Base-by-base conservation (phyloP, 2,329 filamentous ascomycete genomes). In the Penicillium capsulatum region DNA sequence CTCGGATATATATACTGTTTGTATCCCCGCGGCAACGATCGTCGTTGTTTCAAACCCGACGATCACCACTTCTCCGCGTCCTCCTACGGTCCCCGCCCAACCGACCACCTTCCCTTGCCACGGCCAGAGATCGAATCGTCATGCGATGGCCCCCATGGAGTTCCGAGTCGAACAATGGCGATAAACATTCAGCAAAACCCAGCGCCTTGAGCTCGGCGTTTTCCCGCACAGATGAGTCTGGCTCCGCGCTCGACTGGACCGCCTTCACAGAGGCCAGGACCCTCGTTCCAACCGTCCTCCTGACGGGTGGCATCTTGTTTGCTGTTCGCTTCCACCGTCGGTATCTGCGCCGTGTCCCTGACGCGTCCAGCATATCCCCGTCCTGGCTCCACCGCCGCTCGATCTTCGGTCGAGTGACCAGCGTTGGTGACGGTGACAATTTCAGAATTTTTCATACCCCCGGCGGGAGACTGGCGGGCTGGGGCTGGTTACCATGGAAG, bases 371-470 rank as follows among this genome's bases (percentile, higher is more conserved):
- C 60, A 84, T 98, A 52, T 80, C 80, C 33, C 84, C 87, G 2
- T 71, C 73, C 8, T 84, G 83, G 59, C 91, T 91, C 60, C 80
- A 86, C 31, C 81, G 73, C 45, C 77, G 86, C 53, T 90, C 80
- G 52, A 60, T 98, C 29, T 84, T 91, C 54, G 92, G 92, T 10
- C 78, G 77, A 46, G 92, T 97, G 29, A 96, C 91, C 9, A 89
- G 86, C 53, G 92, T 98, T 16, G 92, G 94, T 29, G 92, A 98
- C 73, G 94, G 89, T 3, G 92, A 98, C 66, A 91, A 91, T 61
- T 96, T 98, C 64, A 84, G 92, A 53, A 65, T 98, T 33, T 98
- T 84, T 63, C 92, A 98, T 64, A 97, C 89, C 0, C 92, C 92
- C 0, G 91, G 91, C n/a, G 92, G 92, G 8, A 76, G 81, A 50